Percentiles rank a stretch among this genome's conserved stretches.
Conservation (phyloP, 306 rosid species). For the Begonia peltatifolia region DNA sequence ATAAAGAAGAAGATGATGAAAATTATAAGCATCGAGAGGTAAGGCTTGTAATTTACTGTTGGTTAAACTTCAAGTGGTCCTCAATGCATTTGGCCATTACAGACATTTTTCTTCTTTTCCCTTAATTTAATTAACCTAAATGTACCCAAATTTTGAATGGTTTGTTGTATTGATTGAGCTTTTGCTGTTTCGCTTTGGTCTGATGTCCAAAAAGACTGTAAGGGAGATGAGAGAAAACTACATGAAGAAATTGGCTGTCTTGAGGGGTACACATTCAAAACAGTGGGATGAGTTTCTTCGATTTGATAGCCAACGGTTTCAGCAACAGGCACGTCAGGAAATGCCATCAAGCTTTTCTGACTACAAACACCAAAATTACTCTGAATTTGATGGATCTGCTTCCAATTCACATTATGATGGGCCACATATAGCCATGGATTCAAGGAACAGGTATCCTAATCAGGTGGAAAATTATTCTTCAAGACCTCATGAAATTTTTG, state of each 20-base stretch:
- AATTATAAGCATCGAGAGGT: constrained; percentile 92
- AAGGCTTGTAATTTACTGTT: constrained; percentile 12
- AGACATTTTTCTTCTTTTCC: constrained; percentile 3
- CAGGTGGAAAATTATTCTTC: constrained; percentile 46
- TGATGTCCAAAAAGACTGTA: constrained; percentile 39
- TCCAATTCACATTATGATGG: constrained; percentile 51
- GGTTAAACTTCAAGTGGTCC: constrained; percentile 10
- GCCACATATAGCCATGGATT: constrained; percentile 44
- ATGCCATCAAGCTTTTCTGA: constrained; percentile 54
- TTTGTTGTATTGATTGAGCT: constrained; percentile 10
- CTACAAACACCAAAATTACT: constrained; percentile 50
- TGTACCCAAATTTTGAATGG: constrained; percentile 2
- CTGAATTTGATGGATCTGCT: constrained; percentile 48
- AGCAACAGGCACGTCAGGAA: constrained; percentile 63
- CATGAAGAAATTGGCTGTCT: constrained; percentile 54
- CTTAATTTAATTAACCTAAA: constrained; percentile 1
- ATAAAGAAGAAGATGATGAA: constrained; percentile 95
- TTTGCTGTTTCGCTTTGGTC: constrained; percentile 20
- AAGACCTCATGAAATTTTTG: constrained; percentile 60
- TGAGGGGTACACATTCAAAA: constrained; percentile 59
- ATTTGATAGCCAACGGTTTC: constrained; percentile 63
- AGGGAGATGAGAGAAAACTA: constrained; percentile 76
- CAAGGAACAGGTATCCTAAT: constrained; percentile 65
- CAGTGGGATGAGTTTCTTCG: constrained; percentile 85
- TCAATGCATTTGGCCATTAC: constrained; percentile 5